A percentile compares a stretch with the other conserved stretches of the same genome.
Evolutionary conservation across 2,329 filamentous ascomycete genomes (phyloP).

Genomic region (Periglandula ipomoeae): DNA sequence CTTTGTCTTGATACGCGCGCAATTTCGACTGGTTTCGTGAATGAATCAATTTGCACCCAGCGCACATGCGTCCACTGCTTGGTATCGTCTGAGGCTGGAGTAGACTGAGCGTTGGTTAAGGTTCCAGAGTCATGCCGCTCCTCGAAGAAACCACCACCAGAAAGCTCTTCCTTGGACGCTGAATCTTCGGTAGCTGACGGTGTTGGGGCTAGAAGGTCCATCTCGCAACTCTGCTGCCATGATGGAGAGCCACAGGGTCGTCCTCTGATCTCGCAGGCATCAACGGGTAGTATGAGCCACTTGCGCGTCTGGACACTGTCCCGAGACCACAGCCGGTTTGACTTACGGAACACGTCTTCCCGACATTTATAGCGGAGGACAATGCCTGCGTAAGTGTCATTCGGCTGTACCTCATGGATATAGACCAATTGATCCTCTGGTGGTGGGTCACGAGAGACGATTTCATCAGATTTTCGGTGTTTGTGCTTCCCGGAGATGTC

Average conservation of each 20-base stretch:
- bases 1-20: slow-evolving; percentile 71
- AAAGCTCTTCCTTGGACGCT: slow-evolving; percentile 14
- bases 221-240: slow-evolving; percentile 26
- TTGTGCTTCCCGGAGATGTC: slow-evolving; percentile 51
- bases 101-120: slow-evolving; percentile 15
- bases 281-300: slow-evolving; percentile 75
- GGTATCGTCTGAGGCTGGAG: slow-evolving; percentile 39
- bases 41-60: slow-evolving; percentile 74
- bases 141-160: slow-evolving; percentile 34
- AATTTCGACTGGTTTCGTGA: slow-evolving; percentile 66
- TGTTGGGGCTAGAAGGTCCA: slow-evolving; percentile 44
- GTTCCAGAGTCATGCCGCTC: slow-evolving; percentile 20
- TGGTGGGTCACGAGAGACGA: slow-evolving; percentile 42
- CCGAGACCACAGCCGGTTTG: slow-evolving; percentile 90
- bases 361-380: slow-evolving; percentile 85
- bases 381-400: slow-evolving; percentile 84
- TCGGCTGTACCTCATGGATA: slow-evolving; percentile 72
- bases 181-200: slow-evolving; percentile 24
- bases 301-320: slow-evolving; percentile 82
- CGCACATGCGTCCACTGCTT: slow-evolving; percentile 76
- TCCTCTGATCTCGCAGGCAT: slow-evolving; percentile 79
- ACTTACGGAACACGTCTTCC: slow-evolving; percentile 71
- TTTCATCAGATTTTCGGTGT: slow-evolving; percentile 59
- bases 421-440: slow-evolving; percentile 76
- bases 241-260: slow-evolving; percentile 51